Base-by-base conservation (phyloP, 106 monocot genomes). In the Allium cepa region DNA sequence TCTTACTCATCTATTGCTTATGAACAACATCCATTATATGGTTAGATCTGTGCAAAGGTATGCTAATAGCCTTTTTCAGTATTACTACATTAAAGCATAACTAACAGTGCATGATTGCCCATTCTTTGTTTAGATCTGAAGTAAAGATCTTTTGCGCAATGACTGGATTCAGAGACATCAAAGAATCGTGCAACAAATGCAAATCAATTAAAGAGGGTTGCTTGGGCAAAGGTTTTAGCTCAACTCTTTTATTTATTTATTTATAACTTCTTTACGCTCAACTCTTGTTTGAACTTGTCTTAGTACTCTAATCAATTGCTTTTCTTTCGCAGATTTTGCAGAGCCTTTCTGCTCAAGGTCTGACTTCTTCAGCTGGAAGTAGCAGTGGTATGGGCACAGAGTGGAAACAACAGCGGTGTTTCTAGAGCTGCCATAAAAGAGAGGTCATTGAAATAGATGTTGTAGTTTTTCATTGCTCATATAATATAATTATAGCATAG, bases 11-110 rank as follows among this genome's bases (percentile, higher is more conserved):
- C 71, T 88, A 26, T 88, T 88, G 52, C 76, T 88, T 57, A 88
- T 88, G 88, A 88, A 88, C 63, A 88, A 88, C 61, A 79, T 88
- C 28, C 84, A 88, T 57, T 84, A 88, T 53, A 88, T 85, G 79
- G 84, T 84, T 52, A 73, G 82, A 82, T 88, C 84, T 28, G 84
- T 88, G 22, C 76, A 84, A 14, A 84, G 84, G 88, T 88, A 85
- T 47, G 66, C 26, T 65, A 36, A 66, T 63, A 65, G 48, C 11
- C 17, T 17, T 17, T 8, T 50, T 53, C 26, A 66, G 7, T n/a
- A 66, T 16, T 69, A 3, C 3, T 17, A 47, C 28, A 26, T 28
- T 36, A 36, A 36, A 36, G 36, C 36, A 36, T 36, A 36, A 4
- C 36, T 36, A 36, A 36, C 4, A 4, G 46, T 45, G 53, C 46